These are phyloP conservation scores for Camelina laxa DNA, from an alignment of 345 rosid species.

Conservation along the genomic window DNA sequence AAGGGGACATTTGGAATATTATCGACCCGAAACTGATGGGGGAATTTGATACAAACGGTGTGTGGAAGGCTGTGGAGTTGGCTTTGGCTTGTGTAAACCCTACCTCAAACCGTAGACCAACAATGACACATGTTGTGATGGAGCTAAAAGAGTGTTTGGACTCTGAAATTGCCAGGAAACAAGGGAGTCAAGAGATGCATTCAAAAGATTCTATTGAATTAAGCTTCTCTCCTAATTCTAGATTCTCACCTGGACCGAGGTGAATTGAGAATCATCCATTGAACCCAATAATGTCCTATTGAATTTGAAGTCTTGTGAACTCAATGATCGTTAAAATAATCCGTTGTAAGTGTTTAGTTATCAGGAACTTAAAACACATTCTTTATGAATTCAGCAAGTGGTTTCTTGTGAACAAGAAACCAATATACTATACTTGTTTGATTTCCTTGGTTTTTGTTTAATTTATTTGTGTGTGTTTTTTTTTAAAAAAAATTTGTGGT, in stretches of 20 bases:
- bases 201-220: slow-evolving; percentile 32
- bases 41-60: slow-evolving; percentile 45
- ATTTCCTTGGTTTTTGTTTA: too few species aligned
- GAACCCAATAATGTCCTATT: too few species aligned
- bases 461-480: too few species aligned
- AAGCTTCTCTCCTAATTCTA: slow-evolving; percentile 18
- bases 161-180: slow-evolving; percentile 42
- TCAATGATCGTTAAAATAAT: not conserved
- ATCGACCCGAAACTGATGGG: slow-evolving; percentile 50
- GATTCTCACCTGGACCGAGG: slow-evolving; percentile 32
- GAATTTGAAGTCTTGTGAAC: not conserved
- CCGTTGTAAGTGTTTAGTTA: not conserved
- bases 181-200: slow-evolving; percentile 22
- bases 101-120: slow-evolving; percentile 44
- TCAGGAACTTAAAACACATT: not conserved
- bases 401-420: not conserved
- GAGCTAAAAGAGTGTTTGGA: slow-evolving; percentile 50
- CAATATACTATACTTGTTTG: too few species aligned
- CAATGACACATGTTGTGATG: slow-evolving; percentile 44
- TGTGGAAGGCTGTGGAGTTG: slow-evolving; percentile 55
- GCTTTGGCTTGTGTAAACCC: slow-evolving; percentile 55
- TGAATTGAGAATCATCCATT: not conserved
- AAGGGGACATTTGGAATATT: slow-evolving; percentile 48
- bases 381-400: not conserved
- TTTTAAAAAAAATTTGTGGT: too few species aligned